These are phyloP conservation scores for Saccharomycopsis sp. DNA, from an alignment of 805 yeast genomes.

Conservation along the genomic window DNA sequence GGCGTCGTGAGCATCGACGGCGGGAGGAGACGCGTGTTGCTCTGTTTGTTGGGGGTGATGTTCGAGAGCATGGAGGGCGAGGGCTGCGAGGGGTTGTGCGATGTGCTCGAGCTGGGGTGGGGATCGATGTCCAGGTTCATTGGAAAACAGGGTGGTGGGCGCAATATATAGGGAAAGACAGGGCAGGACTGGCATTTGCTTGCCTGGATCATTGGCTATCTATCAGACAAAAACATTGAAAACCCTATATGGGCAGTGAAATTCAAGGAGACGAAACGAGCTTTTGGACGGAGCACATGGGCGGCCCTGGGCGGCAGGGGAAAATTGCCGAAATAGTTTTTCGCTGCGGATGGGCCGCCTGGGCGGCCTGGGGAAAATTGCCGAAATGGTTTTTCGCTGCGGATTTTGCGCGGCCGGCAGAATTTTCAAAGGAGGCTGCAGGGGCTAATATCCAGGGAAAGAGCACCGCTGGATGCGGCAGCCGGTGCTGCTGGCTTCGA, in stretches of 20 bases:
- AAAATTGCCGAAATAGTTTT: no score
- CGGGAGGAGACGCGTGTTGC: background rate
- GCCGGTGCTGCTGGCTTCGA: no score
- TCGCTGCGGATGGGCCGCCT: no score
- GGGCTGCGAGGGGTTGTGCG: background rate
- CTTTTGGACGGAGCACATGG: no score
- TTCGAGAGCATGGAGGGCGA: background rate
- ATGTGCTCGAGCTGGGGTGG: background rate
- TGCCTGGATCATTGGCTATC: background rate
- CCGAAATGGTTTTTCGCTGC: no score
- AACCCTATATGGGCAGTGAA: background rate
- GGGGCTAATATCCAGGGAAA: background rate
- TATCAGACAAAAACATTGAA: background rate
- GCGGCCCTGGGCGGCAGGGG: no score
- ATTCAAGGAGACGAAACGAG: background rate
- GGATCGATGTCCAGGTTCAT: background rate
- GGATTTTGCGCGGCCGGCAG: no score
- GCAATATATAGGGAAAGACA: background rate
- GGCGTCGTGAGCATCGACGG: background rate
- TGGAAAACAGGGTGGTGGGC: background rate
- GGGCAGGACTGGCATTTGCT: background rate
- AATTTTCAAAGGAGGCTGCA: background rate
- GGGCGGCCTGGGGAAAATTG: no score
- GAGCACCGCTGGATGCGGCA: background rate
- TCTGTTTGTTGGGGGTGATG: background rate